phyloP scores from a whole-genome alignment of 208 protist genomes.

The Leishmania amazonensis region DNA sequence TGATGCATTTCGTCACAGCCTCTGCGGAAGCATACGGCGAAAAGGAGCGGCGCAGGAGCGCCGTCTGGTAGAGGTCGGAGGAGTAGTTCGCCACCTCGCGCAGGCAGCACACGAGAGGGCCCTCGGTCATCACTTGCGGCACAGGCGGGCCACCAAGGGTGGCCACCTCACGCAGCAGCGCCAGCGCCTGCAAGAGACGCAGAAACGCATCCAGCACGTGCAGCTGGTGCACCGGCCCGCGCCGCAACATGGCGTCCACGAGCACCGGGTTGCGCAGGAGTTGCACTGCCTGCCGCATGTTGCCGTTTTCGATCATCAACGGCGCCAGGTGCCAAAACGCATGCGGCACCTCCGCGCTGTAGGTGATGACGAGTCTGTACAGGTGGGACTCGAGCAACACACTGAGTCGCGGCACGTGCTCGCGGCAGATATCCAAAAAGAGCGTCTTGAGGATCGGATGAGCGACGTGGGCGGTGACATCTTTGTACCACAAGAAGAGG shows the following conservation, averaged over 20 bases:
- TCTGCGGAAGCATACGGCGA: slow-evolving; percentile 51
- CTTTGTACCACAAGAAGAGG: slow-evolving; percentile 50
- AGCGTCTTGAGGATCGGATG: slow-evolving; percentile 43
- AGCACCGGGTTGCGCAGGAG: slow-evolving; percentile 56
- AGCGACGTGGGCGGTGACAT: slow-evolving; percentile 53
- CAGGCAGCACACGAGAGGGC: slow-evolving; percentile 45
- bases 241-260: slow-evolving; percentile 57
- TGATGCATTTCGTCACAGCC: slow-evolving; percentile 18
- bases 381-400: slow-evolving; percentile 82
- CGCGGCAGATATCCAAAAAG: slow-evolving; percentile 45
- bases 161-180: slow-evolving; percentile 59
- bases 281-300: slow-evolving; percentile 44
- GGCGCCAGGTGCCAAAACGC: slow-evolving; percentile 62
- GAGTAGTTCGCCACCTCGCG: slow-evolving; percentile 52
- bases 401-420: slow-evolving; percentile 57
- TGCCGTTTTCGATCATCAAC: slow-evolving; percentile 78
- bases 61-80: slow-evolving; percentile 65
- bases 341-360: slow-evolving; percentile 64
- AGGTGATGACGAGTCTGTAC: slow-evolving; percentile 68
- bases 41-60: slow-evolving; percentile 48
- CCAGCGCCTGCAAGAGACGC: slow-evolving; percentile 59
- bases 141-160: slow-evolving; percentile 29
- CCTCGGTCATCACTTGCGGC: slow-evolving; percentile 38
- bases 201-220: slow-evolving; percentile 72
- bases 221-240: slow-evolving; percentile 21